Evolutionary conservation across 2,329 filamentous ascomycete species (phyloP).

Genomic region (Paecilomyces sp.): DNA sequence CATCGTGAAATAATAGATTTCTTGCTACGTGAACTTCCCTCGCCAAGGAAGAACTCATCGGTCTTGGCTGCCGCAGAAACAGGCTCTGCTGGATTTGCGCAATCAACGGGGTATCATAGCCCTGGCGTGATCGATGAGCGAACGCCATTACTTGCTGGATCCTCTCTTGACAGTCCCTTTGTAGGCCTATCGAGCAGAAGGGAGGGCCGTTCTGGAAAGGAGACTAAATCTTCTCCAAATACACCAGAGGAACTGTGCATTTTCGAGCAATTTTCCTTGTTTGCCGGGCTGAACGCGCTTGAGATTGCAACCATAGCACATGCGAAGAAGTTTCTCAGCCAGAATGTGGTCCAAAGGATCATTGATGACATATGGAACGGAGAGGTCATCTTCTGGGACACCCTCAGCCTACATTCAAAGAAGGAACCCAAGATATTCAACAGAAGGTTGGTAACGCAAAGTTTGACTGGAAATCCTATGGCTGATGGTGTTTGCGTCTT

Average conservation of each 20-base stretch:
- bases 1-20: slow-evolving; percentile 52
- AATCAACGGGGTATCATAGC: slow-evolving; percentile 2
- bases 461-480: slow-evolving; percentile 1
- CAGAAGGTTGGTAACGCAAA: slow-evolving; percentile 28
- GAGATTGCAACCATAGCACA: slow-evolving; percentile 77
- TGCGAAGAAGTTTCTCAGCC: slow-evolving; percentile 77
- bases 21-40: slow-evolving; percentile 46
- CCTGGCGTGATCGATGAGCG: slow-evolving; percentile 14
- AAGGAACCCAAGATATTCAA: slow-evolving; percentile 77
- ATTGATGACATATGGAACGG: slow-evolving; percentile 81
- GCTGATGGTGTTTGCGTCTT: slow-evolving; percentile 9
- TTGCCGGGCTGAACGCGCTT: slow-evolving; percentile 74
- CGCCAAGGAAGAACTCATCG: slow-evolving; percentile 12
- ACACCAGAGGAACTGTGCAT: slow-evolving; percentile 43
- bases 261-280: slow-evolving; percentile 59
- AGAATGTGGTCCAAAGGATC: slow-evolving; percentile 73
- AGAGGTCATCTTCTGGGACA: slow-evolving; percentile 81
- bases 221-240: slow-evolving; percentile 34
- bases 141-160: slow-evolving; percentile 22
- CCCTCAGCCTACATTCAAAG: slow-evolving; percentile 61
- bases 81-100: slow-evolving; percentile 10
- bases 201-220: slow-evolving; percentile 53
- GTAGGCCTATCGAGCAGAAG: slow-evolving; percentile 38
- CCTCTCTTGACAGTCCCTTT: slow-evolving; percentile 13
- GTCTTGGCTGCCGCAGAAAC: slow-evolving; percentile 14